Base-by-base conservation (phyloP, 805 yeast genomes). In the Nakazawaea siamensis region DNA sequence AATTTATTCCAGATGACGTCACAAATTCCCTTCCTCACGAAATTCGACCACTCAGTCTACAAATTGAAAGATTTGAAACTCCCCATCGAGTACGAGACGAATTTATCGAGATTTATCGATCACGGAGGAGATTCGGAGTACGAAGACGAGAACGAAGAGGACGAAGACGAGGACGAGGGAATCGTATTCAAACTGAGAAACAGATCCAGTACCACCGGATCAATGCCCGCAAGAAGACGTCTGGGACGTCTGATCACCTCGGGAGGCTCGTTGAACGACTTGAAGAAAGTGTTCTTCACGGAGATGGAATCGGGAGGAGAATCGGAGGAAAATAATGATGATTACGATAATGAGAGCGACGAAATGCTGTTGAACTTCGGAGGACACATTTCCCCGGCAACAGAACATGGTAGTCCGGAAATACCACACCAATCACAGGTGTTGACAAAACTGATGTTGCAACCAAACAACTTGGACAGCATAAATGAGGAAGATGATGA, bases 161-260 rank as follows among this genome's bases (percentile, higher is more conserved):
- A 25, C 13, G 34, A 30, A 11, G 32, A 31, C 10, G 35, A 28
- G 7, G 40, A 37, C 9, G 27, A 37, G 17, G 40, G 40, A 4
- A 29, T 37, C 17, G 18, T 29, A 1, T 32, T 37, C 20, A 33
- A 29, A 12, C 29, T 28, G 8, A 24, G 36, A 29, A 32, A 24
- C n/a, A 23, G 40, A 19, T 33, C 40, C 4, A 28, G 24, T 17
- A 37, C 40, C n/a, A 37, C 40, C 3, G 40, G 40, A 4, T 32
- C 23, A 37, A 18, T 16, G 26, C 23, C 23, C 27, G 27, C 24
- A 31, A 31, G 14, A 17, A 19, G 17, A 14, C 13, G n/a, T 36
- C 27, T n/a, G n/a, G n/a, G n/a, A n/a, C n/a, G n/a, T n/a, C n/a
- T n/a, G n/a, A n/a, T n/a, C n/a, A n/a, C n/a, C n/a, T n/a, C n/a